Evolutionary conservation across 768 basidiomycete species (phyloP).

Genomic region (Agaricus subrufescens): DNA sequence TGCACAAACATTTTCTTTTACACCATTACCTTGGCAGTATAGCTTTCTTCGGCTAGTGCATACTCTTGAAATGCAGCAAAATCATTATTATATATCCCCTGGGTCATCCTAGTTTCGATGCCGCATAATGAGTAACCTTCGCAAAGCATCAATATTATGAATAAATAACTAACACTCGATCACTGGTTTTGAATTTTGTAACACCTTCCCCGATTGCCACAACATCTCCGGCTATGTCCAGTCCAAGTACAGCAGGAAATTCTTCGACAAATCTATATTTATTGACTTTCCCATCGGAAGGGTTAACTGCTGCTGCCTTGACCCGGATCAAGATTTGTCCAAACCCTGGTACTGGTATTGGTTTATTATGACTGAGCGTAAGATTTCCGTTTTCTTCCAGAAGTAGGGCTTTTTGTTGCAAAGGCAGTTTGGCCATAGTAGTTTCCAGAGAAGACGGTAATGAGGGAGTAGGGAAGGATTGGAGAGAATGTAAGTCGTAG

Average conservation of each 20-base stretch:
- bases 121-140: neutral
- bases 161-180: slow-evolving; percentile 37
- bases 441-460: too few relatives aligned
- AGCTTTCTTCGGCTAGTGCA: slow-evolving; percentile 27
- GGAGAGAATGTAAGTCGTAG: too few relatives aligned
- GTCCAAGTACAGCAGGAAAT: slow-evolving; percentile 43
- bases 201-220: slow-evolving; percentile 47
- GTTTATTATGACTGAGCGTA: slow-evolving; percentile 20
- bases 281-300: slow-evolving; percentile 48
- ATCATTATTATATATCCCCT: slow-evolving; percentile 29
- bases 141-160: too few relatives aligned
- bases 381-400: slow-evolving; percentile 23
- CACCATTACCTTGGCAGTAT: slow-evolving; percentile 27
- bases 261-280: slow-evolving; percentile 22
- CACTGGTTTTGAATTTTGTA: slow-evolving; percentile 40
- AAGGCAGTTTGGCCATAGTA: neutral
- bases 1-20: neutral
- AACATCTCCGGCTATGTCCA: slow-evolving; percentile 46
- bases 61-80: slow-evolving; percentile 37
- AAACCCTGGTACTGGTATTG: slow-evolving; percentile 37
- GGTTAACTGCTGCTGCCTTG: slow-evolving; percentile 44
- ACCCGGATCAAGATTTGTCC: slow-evolving; percentile 46
- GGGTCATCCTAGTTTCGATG: slow-evolving; percentile 23
- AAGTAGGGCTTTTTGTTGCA: slow-evolving; percentile 22
- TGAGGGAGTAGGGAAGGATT: too few relatives aligned